phyloP scores from a whole-genome alignment of 305 asterid species.

The Fraxinus ornus region DNA sequence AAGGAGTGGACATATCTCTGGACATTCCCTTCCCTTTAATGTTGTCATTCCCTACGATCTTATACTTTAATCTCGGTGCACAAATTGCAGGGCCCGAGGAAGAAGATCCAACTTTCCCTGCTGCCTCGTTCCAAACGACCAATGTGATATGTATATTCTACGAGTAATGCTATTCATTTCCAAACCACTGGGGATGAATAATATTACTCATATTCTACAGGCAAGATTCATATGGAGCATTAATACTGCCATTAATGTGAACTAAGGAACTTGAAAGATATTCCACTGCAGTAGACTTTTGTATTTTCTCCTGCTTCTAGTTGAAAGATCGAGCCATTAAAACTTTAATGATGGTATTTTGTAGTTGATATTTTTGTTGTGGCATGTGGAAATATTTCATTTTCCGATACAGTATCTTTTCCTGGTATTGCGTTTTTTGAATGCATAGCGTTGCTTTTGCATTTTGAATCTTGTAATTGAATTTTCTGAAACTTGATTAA shows the following conservation, averaged over 20 bases:
- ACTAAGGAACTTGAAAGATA: not conserved
- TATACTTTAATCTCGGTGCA: not conserved
- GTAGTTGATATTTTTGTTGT: not conserved
- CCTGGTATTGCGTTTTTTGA: not conserved
- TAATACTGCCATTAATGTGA: slow-evolving; percentile 4
- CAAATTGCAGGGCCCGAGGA: slow-evolving; percentile 79
- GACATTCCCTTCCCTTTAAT: not conserved
- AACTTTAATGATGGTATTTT: not conserved
- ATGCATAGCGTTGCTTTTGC: not conserved
- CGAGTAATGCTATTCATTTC: too few species aligned
- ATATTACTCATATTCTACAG: too few species aligned
- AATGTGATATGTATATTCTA: slow-evolving; percentile 27
- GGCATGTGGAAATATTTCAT: not conserved
- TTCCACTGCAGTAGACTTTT: not conserved
- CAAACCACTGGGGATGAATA: too few species aligned
- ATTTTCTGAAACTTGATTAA: not conserved
- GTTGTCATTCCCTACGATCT: not conserved
- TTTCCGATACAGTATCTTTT: not conserved
- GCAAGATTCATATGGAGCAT: not conserved
- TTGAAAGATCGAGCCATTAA: slow-evolving; percentile 5
- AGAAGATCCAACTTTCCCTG: slow-evolving; percentile 66
- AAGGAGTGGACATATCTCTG: not conserved
- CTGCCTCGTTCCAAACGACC: slow-evolving; percentile 57
- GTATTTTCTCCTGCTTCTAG: slow-evolving; percentile 2
- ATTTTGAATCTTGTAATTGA: not conserved